A percentile compares a stretch with the other conserved stretches of the same genome.
These are phyloP conservation scores for Boletus bicolor DNA, from an alignment of 768 basidiomycete genomes.

Conservation along the genomic window DNA sequence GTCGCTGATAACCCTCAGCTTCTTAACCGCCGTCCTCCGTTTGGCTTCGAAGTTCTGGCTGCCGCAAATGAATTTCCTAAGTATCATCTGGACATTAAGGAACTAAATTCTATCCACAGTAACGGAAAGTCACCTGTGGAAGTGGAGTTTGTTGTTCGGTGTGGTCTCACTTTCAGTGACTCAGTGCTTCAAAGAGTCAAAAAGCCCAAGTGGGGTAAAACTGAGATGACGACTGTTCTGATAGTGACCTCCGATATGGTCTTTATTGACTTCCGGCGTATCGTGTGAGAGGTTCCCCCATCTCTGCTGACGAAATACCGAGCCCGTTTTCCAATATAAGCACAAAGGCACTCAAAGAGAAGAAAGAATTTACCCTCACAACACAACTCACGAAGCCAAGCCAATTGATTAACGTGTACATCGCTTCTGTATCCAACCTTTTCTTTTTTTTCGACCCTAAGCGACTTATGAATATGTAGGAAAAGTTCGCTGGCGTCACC, in stretches of 20 bases:
- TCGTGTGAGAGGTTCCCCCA: slow-evolving; percentile 49
- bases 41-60: slow-evolving; percentile 66
- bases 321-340: slow-evolving; percentile 36
- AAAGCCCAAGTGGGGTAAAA: slow-evolving; percentile 41
- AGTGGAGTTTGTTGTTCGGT: slow-evolving; percentile 55
- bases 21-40: slow-evolving; percentile 70
- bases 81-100: slow-evolving; percentile 53
- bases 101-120: slow-evolving; percentile 41
- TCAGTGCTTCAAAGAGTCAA: slow-evolving; percentile 38
- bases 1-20: slow-evolving; percentile 42
- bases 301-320: neutral
- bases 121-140: slow-evolving; percentile 53
- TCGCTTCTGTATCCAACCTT: slow-evolving; percentile 51
- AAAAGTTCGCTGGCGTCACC: slow-evolving; percentile 67
- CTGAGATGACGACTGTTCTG: slow-evolving; percentile 68
- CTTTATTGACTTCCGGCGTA: slow-evolving; percentile 77
- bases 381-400: slow-evolving; percentile 71
- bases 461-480: slow-evolving; percentile 42
- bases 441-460: slow-evolving; percentile 6
- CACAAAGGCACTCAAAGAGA: slow-evolving; percentile 60
- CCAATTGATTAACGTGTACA: slow-evolving; percentile 58
- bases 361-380: slow-evolving; percentile 57
- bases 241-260: slow-evolving; percentile 72
- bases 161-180: slow-evolving; percentile 43
- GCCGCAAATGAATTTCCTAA: slow-evolving; percentile 62